Evolutionary conservation across 2,329 filamentous ascomycete species (phyloP), one percentile per base, ranked within the genome.

Genomic region (Exophiala sp.): DNA sequence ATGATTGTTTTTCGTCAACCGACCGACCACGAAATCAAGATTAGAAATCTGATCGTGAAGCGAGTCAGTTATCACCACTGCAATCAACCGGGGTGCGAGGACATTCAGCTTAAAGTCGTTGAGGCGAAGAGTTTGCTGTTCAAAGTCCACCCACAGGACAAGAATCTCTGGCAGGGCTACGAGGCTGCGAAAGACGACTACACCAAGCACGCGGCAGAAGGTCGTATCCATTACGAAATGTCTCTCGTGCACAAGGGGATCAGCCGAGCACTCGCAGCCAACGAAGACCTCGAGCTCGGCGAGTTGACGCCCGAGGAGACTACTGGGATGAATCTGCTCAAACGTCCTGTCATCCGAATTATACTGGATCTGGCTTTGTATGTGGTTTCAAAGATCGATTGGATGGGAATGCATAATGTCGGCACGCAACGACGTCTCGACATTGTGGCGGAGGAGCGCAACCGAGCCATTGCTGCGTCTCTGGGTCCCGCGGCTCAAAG

Each of bases 71-170:
- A 29, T 10, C 58, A 61, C 16, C 58, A 65, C 12, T 62, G 66
- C 21, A 50, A 72, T 5, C 65, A 65, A 50, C 57, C 71, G 1
- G 54, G 45, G 8, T 41, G 46, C 20, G 46, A 55, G 12, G 53
- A 52, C 8, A 21, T 65, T 9, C 47, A 56, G 32, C 49, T 63
- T 12, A 68, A 72, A 53, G 59, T 74, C 10, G 70, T 62, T 1
- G 73, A 75, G 55, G 62, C 68, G 5, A 73, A 75, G 52, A 67
- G 69, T 24, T 63, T 75, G 5, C 38, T 66, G 1, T 60, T 67
- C 36, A 64, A 61, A 8, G 50, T 60, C 33, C 55, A 59, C 34
- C 38, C 54, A 1, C 41, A 56, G 1, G 65, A 69, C 38, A 57
- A 59, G 10, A 55, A 59, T 11, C 57, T 64, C 2, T 58, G 70